These are phyloP conservation scores for Candida morakotiae DNA, from an alignment of 805 yeast species.

Conservation along the genomic window DNA sequence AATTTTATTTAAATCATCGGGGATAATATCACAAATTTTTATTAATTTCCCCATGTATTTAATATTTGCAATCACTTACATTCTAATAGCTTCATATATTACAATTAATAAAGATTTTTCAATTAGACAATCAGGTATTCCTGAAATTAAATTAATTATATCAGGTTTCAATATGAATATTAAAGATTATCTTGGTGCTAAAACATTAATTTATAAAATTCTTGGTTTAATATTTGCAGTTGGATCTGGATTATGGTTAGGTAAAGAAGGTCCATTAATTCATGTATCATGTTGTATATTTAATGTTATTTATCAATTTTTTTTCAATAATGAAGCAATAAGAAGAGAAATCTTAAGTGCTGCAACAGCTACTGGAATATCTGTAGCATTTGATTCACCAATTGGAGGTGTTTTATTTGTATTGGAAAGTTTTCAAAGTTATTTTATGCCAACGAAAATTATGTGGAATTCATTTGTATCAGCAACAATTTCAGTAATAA, in stretches of 20 bases:
- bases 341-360: conserved; percentile 67
- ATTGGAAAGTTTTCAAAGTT: conserved; percentile 63
- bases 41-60: conserved; percentile 35
- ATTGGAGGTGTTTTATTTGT: conserved; percentile 87
- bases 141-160: conserved; percentile 66
- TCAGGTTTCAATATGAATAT: conserved; percentile 55
- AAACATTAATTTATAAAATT: conserved; percentile 52
- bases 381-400: conserved; percentile 96
- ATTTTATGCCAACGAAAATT: conserved; percentile 55
- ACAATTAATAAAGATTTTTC: conserved; percentile 21
- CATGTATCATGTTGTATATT: conserved; percentile 66
- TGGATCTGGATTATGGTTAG: conserved; percentile 77
- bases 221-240: conserved; percentile 60
- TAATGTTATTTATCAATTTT: conserved; percentile 29
- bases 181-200: conserved; percentile 46
- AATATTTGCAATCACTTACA: conserved; percentile 21
- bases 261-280: conserved; percentile 84
- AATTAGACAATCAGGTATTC: conserved; percentile 56
- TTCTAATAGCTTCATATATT: conserved; percentile 25
- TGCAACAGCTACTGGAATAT: conserved; percentile 96
- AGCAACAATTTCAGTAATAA: conserved; percentile 67
- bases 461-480: conserved; percentile 85
- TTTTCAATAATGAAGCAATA: conserved; percentile 46
- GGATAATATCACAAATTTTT: conserved; percentile 15
- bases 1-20: conserved; percentile 20